These are phyloP conservation scores for Aspergillus indologenus DNA, from an alignment of 495 filamentous ascomycete species.

Conservation along the genomic window DNA sequence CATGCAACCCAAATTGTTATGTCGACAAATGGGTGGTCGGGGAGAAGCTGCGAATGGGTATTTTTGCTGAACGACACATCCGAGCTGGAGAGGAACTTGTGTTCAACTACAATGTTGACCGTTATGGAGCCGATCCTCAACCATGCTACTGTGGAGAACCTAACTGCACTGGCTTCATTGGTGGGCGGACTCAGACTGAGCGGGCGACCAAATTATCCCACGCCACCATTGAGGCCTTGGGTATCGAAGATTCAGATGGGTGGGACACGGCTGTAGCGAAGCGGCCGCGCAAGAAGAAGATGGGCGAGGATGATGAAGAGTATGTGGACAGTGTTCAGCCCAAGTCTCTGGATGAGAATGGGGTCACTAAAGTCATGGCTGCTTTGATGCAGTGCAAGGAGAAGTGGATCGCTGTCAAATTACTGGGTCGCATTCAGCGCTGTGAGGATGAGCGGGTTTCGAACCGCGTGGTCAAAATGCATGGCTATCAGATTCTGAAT, in stretches of 20 bases:
- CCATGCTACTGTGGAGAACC: conserved; percentile 94
- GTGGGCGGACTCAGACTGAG: conserved; percentile 96
- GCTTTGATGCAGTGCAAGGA: conserved; percentile 98
- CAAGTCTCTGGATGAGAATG: conserved; percentile 78
- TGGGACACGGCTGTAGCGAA: conserved; percentile 89
- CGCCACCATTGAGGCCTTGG: conserved; percentile 89
- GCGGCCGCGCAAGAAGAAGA: conserved; percentile 90
- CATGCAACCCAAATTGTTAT: conserved; percentile 98
- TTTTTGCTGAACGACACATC: conserved; percentile 88
- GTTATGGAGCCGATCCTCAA: conserved; percentile 95
- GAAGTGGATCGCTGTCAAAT: conserved; percentile 98
- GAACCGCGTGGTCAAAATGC: conserved; percentile 90
- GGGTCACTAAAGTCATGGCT: conserved; percentile 96
- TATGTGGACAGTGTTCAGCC: conserved; percentile 89
- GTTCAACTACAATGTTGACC: conserved; percentile 99
- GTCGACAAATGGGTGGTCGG: conserved; percentile 99
- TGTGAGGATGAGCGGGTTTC: conserved; percentile 84
- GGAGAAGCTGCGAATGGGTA: conserved; percentile 98
- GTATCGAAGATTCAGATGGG: conserved; percentile 87
- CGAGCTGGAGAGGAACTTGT: conserved; percentile 90
- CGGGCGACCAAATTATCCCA: conserved; percentile 88
- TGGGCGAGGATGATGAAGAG: conserved; percentile 91
- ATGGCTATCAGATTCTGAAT: conserved; percentile 93
- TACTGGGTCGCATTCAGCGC: conserved; percentile 85
- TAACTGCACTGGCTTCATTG: conserved; percentile 95